Conservation (phyloP, 306 rosid genomes). For the Castanea crenata region DNA sequence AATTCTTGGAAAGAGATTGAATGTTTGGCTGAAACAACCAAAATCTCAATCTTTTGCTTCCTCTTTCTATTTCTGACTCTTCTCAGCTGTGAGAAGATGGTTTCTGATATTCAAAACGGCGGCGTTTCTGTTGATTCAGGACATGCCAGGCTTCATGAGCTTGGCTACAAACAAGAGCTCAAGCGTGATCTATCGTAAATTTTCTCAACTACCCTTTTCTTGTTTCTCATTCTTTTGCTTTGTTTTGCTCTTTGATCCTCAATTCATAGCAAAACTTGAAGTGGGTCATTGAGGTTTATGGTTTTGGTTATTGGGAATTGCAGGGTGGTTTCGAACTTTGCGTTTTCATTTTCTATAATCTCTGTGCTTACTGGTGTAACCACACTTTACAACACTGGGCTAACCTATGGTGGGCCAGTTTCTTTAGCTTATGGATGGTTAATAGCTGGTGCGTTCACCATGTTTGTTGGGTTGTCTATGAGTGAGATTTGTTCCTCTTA, state of each 20-base stretch:
- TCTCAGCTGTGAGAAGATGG: slow-evolving; percentile 18
- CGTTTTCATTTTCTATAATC: slow-evolving; percentile 88
- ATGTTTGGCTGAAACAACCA: neutral
- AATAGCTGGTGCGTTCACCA: slow-evolving; percentile 69
- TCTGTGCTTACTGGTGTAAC: slow-evolving; percentile 90
- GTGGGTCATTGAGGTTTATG: neutral
- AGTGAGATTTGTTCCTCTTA: slow-evolving; percentile 94
- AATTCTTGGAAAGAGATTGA: too few relatives aligned
- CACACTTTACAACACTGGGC: slow-evolving; percentile 86
- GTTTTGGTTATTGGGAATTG: slow-evolving; percentile 17
- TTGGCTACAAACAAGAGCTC: slow-evolving; percentile 98
- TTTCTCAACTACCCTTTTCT: neutral
- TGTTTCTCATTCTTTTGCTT: neutral
- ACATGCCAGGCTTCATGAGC: slow-evolving; percentile 80
- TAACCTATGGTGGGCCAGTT: slow-evolving; percentile 79
- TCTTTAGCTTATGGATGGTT: slow-evolving; percentile 87
- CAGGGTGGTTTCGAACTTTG: slow-evolving; percentile 88
- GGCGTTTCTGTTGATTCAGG: slow-evolving; percentile 62
- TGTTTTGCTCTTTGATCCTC: neutral
- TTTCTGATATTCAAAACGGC: slow-evolving; percentile 19
- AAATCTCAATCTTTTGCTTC: neutral
- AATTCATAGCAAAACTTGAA: slow-evolving; percentile 1
- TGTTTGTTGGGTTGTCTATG: slow-evolving; percentile 87
- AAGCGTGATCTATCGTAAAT: slow-evolving; percentile 95
- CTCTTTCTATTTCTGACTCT: neutral